Base-by-base conservation (phyloP, 2,329 filamentous ascomycete species). In the Metarhizium robertsii region DNA sequence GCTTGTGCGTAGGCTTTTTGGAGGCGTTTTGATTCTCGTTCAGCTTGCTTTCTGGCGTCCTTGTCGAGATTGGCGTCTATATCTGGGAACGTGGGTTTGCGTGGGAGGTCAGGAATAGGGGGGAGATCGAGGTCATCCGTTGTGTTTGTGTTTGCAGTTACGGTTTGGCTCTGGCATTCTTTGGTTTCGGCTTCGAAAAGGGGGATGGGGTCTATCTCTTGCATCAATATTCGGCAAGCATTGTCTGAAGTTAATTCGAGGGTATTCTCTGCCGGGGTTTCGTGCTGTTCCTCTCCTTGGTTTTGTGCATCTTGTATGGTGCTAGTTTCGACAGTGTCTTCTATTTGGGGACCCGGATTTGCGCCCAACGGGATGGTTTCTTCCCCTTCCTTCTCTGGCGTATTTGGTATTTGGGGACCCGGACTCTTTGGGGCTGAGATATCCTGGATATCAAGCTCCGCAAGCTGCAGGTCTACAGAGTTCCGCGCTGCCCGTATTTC, bases 1-100 rank as follows among this genome's bases (percentile, higher is more conserved):
- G 83, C 80, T 63, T 82, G 78, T 32, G 86, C 79, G 65, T 90
- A 87, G 8, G 76, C 75, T 64, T 88, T 88, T 36, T 83, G 73
- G 1, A 76, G 74, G 13, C 79, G 77, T 53, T 81, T 80, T 55
- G 83, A 77, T 62, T 90, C 85, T 56, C 85, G 87, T 62, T 89
- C 84, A 1, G 84, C 86, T 45, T 83, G 76, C 62, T 87, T 89
- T 8, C 83, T 80, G 32, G 81, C 74, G 6, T 83, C 79, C 63
- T 86, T 86, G 68, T 89, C 83, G 2, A 77, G 71, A 65, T 82
- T 85, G 50, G 75, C 71, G 48, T 75, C 73, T 1, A 85, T 67
- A 61, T 90, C 78, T 2, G 86, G 79, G 7, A 65, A 57, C 1
- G 60, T 57, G 3, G 68, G 70, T 2, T 75, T 70, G 5, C 71